Evolutionary conservation across 306 rosid species (phyloP).

Genomic region (Cucurbita ficifolia): DNA sequence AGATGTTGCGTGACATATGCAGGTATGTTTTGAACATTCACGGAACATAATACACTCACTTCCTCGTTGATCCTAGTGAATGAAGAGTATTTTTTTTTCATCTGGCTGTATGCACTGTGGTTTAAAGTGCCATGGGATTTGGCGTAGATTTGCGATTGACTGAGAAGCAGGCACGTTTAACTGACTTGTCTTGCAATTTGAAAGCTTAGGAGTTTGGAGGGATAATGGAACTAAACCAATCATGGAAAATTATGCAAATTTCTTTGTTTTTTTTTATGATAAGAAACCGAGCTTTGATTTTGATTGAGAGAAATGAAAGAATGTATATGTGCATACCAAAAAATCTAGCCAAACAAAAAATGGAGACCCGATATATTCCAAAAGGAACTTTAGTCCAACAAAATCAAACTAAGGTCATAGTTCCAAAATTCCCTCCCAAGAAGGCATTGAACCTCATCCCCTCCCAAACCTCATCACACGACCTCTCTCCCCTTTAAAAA

Average conservation of each 20-base stretch:
- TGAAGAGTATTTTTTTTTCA: background rate
- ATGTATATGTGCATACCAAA: too few species aligned
- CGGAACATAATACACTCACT: slow-evolving; percentile 1
- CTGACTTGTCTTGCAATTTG: background rate
- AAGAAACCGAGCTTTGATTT: background rate
- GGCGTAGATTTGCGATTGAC: background rate
- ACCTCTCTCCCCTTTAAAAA: background rate
- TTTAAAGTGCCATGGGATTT: background rate
- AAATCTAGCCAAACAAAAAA: background rate
- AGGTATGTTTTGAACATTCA: slow-evolving; percentile 31
- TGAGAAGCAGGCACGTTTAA: background rate
- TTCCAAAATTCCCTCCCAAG: background rate
- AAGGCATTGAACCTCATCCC: background rate
- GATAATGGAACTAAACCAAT: background rate
- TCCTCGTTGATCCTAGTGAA: background rate
- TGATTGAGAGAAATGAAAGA: background rate
- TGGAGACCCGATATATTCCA: background rate
- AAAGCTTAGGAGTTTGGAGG: background rate
- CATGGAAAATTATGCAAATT: background rate
- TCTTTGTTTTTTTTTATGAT: too few species aligned
- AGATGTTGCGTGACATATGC: slow-evolving; percentile 93
- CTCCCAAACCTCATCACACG: background rate
- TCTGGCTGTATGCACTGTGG: background rate
- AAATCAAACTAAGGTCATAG: background rate
- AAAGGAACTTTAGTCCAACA: background rate